Percentiles rank a stretch among this genome's conserved stretches.
Conservation (phyloP, 2,329 filamentous ascomycete species). For the Neofusicoccum umdonicola region DNA sequence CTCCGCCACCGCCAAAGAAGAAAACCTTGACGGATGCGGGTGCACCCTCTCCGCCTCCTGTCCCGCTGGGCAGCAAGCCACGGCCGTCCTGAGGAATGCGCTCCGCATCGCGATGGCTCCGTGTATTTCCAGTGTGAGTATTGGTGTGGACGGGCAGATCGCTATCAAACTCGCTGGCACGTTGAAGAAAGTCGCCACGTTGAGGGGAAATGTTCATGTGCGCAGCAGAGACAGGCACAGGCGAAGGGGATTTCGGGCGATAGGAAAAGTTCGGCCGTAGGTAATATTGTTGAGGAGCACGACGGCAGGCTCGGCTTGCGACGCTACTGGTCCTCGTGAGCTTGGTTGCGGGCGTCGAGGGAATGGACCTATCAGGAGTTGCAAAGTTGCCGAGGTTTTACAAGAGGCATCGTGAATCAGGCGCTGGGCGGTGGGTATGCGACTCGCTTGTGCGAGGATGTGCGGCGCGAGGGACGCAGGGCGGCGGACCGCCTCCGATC, state of each 20-base stretch:
- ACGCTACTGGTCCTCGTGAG: background rate
- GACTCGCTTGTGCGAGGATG: slow-evolving; percentile 3
- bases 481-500: background rate
- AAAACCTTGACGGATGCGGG: slow-evolving; percentile 34
- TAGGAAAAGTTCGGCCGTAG: slow-evolving; percentile 12
- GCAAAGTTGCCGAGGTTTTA: slow-evolving; percentile 7
- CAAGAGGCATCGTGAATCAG: slow-evolving; percentile 1
- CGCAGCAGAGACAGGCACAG: background rate
- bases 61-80: slow-evolving; percentile 59
- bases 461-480: background rate
- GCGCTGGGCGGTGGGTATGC: background rate
- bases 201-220: background rate
- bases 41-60: slow-evolving; percentile 48
- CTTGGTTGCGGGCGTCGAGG: background rate
- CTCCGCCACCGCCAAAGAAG: slow-evolving; percentile 59
- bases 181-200: background rate
- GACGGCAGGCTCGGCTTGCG: slow-evolving; percentile 8
- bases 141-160: background rate
- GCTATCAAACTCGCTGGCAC: background rate
- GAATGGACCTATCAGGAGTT: slow-evolving; percentile 12
- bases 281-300: slow-evolving; percentile 11
- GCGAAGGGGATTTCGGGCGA: background rate
- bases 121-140: background rate
- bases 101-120: background rate
- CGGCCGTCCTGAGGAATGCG: background rate